These are phyloP conservation scores for Ogataea ganodermae DNA, from an alignment of 805 yeast species.

Conservation along the genomic window DNA sequence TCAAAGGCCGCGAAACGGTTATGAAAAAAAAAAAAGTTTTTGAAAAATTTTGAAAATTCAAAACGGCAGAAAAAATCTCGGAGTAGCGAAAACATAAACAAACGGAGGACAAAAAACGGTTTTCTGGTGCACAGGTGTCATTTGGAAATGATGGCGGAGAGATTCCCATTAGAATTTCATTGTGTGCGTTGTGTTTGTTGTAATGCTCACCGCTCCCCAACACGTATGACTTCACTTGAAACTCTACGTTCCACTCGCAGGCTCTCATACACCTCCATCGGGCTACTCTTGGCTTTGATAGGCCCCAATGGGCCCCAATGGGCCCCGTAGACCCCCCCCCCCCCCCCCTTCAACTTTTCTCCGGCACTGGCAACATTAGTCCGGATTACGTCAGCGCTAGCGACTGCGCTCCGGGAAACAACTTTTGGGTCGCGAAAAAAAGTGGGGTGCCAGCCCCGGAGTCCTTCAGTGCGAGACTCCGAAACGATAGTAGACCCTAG, in stretches of 20 bases:
- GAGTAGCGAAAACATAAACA: background rate
- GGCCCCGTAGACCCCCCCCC: background rate
- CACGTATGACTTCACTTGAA: no score
- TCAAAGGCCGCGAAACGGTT: background rate
- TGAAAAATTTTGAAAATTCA: background rate
- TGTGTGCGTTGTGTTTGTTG: no score
- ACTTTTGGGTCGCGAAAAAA: background rate
- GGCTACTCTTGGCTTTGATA: no score
- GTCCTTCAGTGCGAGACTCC: conserved; percentile 5
- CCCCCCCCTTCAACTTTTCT: background rate
- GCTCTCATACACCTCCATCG: no score
- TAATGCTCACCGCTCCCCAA: no score
- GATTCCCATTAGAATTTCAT: no score
- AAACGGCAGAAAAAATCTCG: background rate
- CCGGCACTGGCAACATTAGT: background rate
- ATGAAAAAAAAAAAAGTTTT: background rate
- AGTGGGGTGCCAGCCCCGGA: conserved; percentile 1
- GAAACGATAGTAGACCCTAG: no score
- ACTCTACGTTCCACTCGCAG: no score
- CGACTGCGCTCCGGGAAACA: conserved; percentile 2
- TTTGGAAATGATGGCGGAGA: no score
- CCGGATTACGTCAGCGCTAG: conserved; percentile 2
- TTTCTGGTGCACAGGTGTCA: conserved; percentile 1
- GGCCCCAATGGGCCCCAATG: no score
- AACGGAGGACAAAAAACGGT: background rate